Percentiles rank a stretch among this genome's conserved stretches.
phyloP scores from a whole-genome alignment of 208 protist species.

The Leishmania guyanensis region DNA sequence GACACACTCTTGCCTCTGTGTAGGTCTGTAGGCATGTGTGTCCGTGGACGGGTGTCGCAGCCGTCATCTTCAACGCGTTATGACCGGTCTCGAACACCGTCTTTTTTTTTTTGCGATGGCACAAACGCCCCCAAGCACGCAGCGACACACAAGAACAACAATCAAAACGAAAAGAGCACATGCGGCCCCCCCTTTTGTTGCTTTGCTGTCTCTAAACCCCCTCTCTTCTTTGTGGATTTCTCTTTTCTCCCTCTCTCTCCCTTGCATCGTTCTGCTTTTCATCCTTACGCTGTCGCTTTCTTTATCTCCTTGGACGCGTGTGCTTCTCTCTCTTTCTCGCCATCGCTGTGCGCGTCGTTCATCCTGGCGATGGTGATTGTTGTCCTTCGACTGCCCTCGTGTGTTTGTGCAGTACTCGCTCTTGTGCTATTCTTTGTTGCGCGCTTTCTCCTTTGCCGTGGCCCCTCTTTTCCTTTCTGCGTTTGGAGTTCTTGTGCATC shows the following conservation, averaged over 20 bases:
- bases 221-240: neutral
- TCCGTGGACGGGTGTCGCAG: neutral
- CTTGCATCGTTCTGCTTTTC: neutral
- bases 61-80: neutral
- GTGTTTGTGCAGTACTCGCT: neutral
- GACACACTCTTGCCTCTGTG: neutral
- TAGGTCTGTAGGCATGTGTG: conserved; percentile 1
- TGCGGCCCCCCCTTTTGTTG: neutral
- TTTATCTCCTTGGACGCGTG: neutral
- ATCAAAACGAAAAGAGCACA: neutral
- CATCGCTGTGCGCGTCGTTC: neutral
- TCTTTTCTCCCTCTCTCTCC: neutral
- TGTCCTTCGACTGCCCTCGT: neutral
- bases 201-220: neutral
- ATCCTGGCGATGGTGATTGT: neutral
- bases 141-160: too few relatives aligned
- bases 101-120: neutral
- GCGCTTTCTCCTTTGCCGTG: neutral
- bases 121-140: too few relatives aligned
- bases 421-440: neutral
- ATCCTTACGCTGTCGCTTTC: neutral
- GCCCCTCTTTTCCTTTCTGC: neutral
- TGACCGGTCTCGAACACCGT: neutral
- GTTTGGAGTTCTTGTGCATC: neutral
- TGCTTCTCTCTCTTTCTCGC: neutral